Evolutionary conservation across 768 basidiomycete species (phyloP).

Genomic region (Albatrellus ellisii): DNA sequence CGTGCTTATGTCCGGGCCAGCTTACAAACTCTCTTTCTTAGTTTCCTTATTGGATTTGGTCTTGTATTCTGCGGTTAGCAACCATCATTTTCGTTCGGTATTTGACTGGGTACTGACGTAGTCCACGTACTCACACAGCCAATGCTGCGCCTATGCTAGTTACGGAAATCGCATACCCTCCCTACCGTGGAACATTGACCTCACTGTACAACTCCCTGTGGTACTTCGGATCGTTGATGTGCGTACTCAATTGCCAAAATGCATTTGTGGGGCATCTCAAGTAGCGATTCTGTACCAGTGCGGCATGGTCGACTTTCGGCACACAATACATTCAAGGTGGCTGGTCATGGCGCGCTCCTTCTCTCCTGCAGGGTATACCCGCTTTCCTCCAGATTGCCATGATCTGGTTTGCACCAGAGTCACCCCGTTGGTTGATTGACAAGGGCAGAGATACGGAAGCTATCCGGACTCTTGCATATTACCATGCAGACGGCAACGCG

Average conservation of each 20-base stretch:
- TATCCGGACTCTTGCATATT: slow-evolving; percentile 58
- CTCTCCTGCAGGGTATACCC: slow-evolving; percentile 56
- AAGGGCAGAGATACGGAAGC: slow-evolving; percentile 66
- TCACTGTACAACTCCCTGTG: slow-evolving; percentile 76
- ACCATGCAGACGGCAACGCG: slow-evolving; percentile 69
- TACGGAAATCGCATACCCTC: slow-evolving; percentile 76
- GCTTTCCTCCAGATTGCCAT: slow-evolving; percentile 53
- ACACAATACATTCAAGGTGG: slow-evolving; percentile 54
- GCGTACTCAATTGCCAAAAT: slow-evolving; percentile 15
- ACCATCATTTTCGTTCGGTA: background rate
- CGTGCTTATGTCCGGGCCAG: background rate
- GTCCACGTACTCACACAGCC: slow-evolving; percentile 17
- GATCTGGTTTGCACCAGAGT: slow-evolving; percentile 66
- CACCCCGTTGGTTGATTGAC: slow-evolving; percentile 71
- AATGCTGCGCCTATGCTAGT: slow-evolving; percentile 76
- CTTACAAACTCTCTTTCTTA: slow-evolving; percentile 11
- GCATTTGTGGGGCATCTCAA: background rate
- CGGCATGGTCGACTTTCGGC: slow-evolving; percentile 81
- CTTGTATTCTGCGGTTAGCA: slow-evolving; percentile 46
- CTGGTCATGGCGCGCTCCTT: slow-evolving; percentile 81
- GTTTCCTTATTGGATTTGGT: slow-evolving; percentile 67
- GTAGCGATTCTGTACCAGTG: slow-evolving; percentile 13
- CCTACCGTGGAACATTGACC: slow-evolving; percentile 69
- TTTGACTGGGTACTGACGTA: slow-evolving; percentile 14
- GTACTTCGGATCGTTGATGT: slow-evolving; percentile 77